A percentile compares a stretch with the other conserved stretches of the same genome.
phyloP scores from a whole-genome alignment of 345 rosid species.

The Durio zibethinus region DNA sequence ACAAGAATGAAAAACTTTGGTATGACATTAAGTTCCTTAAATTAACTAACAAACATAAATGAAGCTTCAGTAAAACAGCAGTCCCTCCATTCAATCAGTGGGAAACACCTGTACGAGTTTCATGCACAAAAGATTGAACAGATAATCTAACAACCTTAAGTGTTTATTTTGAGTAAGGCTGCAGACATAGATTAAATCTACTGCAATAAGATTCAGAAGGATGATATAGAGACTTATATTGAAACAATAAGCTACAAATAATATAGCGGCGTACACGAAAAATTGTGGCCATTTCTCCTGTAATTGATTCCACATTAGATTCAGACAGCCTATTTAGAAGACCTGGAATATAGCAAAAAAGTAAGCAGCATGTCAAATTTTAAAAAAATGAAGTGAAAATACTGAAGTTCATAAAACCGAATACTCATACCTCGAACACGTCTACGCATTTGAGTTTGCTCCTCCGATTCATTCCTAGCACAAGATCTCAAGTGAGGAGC shows the following conservation, averaged over 20 bases:
- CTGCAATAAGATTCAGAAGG: neutral
- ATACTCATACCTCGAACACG: slow-evolving; percentile 61
- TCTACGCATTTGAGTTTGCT: slow-evolving; percentile 62
- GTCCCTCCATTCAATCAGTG: neutral
- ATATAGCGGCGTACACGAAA: slow-evolving; percentile 45
- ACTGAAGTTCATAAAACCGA: slow-evolving; percentile 10
- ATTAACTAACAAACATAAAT: slow-evolving; percentile 3
- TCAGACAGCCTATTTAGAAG: slow-evolving; percentile 82
- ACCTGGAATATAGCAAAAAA: slow-evolving; percentile 46
- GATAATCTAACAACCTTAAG: neutral
- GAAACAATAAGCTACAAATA: slow-evolving; percentile 1
- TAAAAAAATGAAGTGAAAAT: slow-evolving; percentile 2
- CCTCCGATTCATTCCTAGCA: slow-evolving; percentile 59
- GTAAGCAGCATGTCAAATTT: slow-evolving; percentile 18
- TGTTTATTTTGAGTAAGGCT: neutral
- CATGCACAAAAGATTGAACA: neutral
- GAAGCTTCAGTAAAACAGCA: neutral
- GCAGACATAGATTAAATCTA: slow-evolving; percentile 2
- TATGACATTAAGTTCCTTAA: neutral
- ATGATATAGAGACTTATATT: neutral
- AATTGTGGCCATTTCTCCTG: slow-evolving; percentile 67
- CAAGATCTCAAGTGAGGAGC: slow-evolving; percentile 68
- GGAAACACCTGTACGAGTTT: neutral
- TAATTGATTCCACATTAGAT: slow-evolving; percentile 80
- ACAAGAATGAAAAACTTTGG: neutral